Evolutionary conservation across 192 early-diverging fungal genomes (phyloP).

Genomic region (Umbelopsis ramanniana): DNA sequence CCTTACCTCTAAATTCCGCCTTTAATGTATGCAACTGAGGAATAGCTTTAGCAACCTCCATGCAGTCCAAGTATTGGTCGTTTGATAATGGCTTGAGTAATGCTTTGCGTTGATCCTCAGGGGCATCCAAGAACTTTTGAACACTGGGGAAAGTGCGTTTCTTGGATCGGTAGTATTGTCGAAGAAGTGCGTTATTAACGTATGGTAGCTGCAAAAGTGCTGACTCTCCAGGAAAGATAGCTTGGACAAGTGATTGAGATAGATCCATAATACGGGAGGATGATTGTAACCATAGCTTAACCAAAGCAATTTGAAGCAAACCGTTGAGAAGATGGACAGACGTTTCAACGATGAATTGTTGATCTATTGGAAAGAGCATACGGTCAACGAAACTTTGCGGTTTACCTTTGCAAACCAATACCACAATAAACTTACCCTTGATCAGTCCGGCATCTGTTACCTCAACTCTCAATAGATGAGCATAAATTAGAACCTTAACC

Average conservation of each 20-base stretch:
- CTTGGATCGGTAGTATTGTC: conserved; percentile 62
- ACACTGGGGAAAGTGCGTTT: conserved; percentile 69
- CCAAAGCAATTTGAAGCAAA: conserved; percentile 85
- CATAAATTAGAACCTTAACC: conserved; percentile 78
- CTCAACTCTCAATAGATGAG: conserved; percentile 80
- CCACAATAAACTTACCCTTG: conserved; percentile 35
- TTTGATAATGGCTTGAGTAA: conserved; percentile 58
- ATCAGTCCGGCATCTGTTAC: conserved; percentile 47
- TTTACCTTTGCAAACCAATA: background rate
- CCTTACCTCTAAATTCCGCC: conserved; percentile 79
- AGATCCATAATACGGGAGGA: conserved; percentile 79
- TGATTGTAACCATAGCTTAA: conserved; percentile 82
- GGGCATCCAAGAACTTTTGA: conserved; percentile 69
- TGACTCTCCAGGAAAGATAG: conserved; percentile 75
- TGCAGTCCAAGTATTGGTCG: conserved; percentile 70
- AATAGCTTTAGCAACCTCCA: conserved; percentile 77
- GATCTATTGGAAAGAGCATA: conserved; percentile 46
- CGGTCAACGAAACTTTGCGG: background rate
- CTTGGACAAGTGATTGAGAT: conserved; percentile 90
- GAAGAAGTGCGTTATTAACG: conserved; percentile 67
- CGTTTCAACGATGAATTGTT: conserved; percentile 74
- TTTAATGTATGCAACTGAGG: conserved; percentile 78
- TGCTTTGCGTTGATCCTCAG: conserved; percentile 62
- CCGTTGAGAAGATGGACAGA: conserved; percentile 82
- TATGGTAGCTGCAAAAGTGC: conserved; percentile 88